Evolutionary conservation across 495 filamentous ascomycete genomes (phyloP), one percentile per base, ranked within the genome.

Genomic region (Penicillium canescens): DNA sequence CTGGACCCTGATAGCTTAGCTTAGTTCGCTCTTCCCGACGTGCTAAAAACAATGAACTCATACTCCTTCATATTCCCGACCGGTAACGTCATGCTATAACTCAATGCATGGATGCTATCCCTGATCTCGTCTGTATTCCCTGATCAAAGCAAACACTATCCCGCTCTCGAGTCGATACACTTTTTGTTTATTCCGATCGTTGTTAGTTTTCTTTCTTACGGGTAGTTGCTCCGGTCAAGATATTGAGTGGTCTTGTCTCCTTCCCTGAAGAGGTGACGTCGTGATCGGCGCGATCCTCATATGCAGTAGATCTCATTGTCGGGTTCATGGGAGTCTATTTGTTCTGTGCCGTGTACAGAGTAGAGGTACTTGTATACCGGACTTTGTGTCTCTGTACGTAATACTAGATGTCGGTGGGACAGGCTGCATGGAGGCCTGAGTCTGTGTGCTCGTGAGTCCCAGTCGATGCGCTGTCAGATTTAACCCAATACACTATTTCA

Each of bases 261-360:
- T 42, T 40, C 34, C 44, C 13, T 3, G 16, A 26, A 4, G 36
- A 14, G 37, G 45, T 61, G 58, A 61, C 50, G 58, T 57, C 42
- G 46, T 50, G 58, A 61, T 61, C 58, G 58, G 21, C 54, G 24
- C 4, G n/a, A 14, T 46, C 52, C 37, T 50, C 50, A 34, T 16
- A 49, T 42, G 40, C 26, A 37, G 31, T 40, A 7, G 28, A 31
- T 31, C 28, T 31, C 28, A 9, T 31, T 31, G 28, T 31, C 9
- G 28, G 28, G 28, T 31, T 31, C 7, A 31, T 6, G 28, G 28
- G 9, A 31, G 28, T 5, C 9, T 0, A 7, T 31, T 31, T 9
- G 8, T 31, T 31, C 8, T 7, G 28, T 31, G 2, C 28, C 6
- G 0, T 4, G 0, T 4, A 24, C 7, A 5, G 28, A 10, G 28